Conservation (phyloP, 225 moss, liverwort and hornwort species). For the Pseudoscleropodium purum region DNA sequence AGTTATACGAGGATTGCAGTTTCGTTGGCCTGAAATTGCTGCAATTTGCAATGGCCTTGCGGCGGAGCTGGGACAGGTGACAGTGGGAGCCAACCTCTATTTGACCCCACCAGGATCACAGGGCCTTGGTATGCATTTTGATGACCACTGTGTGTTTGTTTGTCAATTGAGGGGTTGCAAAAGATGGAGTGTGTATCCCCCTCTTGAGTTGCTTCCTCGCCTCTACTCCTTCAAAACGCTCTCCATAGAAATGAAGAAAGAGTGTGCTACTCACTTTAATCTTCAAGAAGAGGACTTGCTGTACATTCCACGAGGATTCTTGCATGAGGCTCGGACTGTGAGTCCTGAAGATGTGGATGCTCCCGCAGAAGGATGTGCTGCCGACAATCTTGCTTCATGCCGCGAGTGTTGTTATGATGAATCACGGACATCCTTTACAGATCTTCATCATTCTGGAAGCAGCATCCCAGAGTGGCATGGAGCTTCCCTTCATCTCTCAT, state of each 20-base stretch:
- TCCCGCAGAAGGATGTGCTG: background rate
- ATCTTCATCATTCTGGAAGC: background rate
- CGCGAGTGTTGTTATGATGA: background rate
- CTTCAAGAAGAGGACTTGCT: constrained; percentile 45
- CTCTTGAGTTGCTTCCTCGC: constrained; percentile 49
- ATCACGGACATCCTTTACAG: background rate
- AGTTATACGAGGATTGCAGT: constrained; percentile 67
- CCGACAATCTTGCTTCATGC: background rate
- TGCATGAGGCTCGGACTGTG: constrained; percentile 55
- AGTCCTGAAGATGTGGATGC: background rate
- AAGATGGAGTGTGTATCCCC: constrained; percentile 51
- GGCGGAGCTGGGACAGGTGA: constrained; percentile 58
- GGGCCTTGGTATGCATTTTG: constrained; percentile 69
- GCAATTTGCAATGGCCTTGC: constrained; percentile 40
- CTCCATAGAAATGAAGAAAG: background rate
- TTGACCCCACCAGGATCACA: constrained; percentile 71
- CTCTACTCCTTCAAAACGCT: constrained; percentile 40
- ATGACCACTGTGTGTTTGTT: constrained; percentile 85
- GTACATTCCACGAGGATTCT: constrained; percentile 78
- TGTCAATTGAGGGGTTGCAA: constrained; percentile 69
- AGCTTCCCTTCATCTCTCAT: constrained; percentile 71
- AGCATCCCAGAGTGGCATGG: constrained; percentile 6
- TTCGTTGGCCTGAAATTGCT: constrained; percentile 56
- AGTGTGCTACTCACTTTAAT: constrained; percentile 5
- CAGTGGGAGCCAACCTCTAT: constrained; percentile 79